phyloP scores from a whole-genome alignment of 805 yeast genomes.

The Metschnikowia arizonensis region DNA sequence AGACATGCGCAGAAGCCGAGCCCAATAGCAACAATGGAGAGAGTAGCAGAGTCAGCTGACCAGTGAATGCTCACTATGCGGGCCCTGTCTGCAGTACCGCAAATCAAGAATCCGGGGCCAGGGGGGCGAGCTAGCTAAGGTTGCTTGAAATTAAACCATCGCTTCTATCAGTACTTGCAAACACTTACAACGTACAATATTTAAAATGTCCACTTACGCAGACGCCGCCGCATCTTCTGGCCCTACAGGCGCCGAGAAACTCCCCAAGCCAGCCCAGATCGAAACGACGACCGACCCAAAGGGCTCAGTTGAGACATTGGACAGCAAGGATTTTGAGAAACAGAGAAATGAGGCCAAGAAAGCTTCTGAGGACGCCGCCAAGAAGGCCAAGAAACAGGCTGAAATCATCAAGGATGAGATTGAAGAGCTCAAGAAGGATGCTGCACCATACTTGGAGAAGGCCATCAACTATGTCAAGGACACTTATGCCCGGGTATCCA shows the following conservation, averaged over 20 bases:
- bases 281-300: conserved; percentile 22
- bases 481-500: conserved; percentile 16
- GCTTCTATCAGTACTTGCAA: background rate
- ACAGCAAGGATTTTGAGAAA: conserved; percentile 21
- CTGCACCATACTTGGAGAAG: conserved; percentile 22
- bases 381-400: conserved; percentile 21
- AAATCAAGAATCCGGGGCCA: conserved; percentile 14
- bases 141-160: conserved; percentile 1
- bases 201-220: conserved; percentile 27
- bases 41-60: conserved; percentile 2
- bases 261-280: conserved; percentile 28
- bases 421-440: conserved; percentile 21
- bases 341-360: conserved; percentile 19
- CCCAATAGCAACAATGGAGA: conserved; percentile 3
- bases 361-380: conserved; percentile 19
- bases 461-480: conserved; percentile 20
- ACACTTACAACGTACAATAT: background rate
- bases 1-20: conserved; percentile 2
- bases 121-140: conserved; percentile 6
- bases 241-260: conserved; percentile 27
- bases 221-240: conserved; percentile 41
- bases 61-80: conserved; percentile 5
- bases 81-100: conserved; percentile 15
- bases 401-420: conserved; percentile 20
- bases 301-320: conserved; percentile 24